Percentiles rank a stretch among this genome's conserved stretches.
These are phyloP conservation scores for Phytomonas sp. DNA, from an alignment of 208 protist species.

Conservation along the genomic window DNA sequence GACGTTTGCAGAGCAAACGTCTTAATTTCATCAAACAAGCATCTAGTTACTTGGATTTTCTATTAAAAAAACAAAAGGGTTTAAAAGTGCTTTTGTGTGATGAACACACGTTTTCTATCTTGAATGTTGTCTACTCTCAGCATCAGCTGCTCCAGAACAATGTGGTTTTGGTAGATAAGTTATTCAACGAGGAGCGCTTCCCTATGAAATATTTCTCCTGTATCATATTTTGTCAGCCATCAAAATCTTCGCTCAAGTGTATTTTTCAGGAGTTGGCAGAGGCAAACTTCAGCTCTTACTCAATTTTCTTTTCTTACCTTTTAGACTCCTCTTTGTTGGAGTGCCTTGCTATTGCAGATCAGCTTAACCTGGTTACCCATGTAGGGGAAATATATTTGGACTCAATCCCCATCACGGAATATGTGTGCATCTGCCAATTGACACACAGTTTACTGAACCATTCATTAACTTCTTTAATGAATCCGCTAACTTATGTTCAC, in stretches of 20 bases:
- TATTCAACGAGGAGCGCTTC: constrained; percentile 83
- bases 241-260: constrained; percentile 66
- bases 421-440: constrained; percentile 61
- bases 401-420: constrained; percentile 87
- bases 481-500: constrained; percentile 71
- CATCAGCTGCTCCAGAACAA: constrained; percentile 95
- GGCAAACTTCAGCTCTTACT: constrained; percentile 82
- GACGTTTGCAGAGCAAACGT: constrained; percentile 6
- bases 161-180: constrained; percentile 94
- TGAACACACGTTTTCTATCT: constrained; percentile 88
- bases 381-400: constrained; percentile 93
- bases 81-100: constrained; percentile 96
- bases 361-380: constrained; percentile 87
- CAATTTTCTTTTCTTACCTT: constrained; percentile 91
- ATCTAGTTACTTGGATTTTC: constrained; percentile 62
- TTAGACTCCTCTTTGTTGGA: constrained; percentile 71
- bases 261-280: constrained; percentile 90
- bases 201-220: constrained; percentile 92
- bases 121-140: constrained; percentile 93
- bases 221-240: constrained; percentile 89
- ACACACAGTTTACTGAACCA: constrained; percentile 36
- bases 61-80: constrained; percentile 36
- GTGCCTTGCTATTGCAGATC: constrained; percentile 92
- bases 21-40: constrained; percentile 73
- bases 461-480: constrained; percentile 28